Evolutionary conservation across 1,284 basidiomycete genomes (phyloP), one percentile per base, ranked within the genome.

Genomic region (Xerocomus tenax): DNA sequence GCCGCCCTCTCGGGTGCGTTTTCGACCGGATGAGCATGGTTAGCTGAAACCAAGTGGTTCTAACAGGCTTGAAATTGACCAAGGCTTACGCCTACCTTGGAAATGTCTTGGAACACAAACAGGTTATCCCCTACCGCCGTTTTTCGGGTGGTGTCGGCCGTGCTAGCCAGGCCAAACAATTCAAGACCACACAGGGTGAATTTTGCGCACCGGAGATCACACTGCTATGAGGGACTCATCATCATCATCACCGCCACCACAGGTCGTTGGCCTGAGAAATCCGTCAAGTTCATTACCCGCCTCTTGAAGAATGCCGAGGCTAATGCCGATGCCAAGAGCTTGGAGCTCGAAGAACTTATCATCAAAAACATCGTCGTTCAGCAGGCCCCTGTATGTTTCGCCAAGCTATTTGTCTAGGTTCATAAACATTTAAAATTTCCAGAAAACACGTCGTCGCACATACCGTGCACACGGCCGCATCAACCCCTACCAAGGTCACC

Each of bases 201-300:
- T 74, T 59, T 34, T 29, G n/a, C 28, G 28, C 16, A 19, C 19
- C 4, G 15, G 19, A 30, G 45, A 46, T 39, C 38, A 8, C 26
- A 2, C 7, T 3, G 18, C 15, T 10, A 30, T 16, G n/a, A 19
- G 10, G 2, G n/a, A 25, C 41, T 42, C 42, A 53, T 48, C 56
- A 53, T 47, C 56, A 39, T 50, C 19, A 21, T n/a, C n/a, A n/a
- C n/a, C n/a, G n/a, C 21, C 6, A n/a, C n/a, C 41, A 32, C 56
- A 92, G 91, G 96, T 86, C 96, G 96, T 70, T 98, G 96, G 96
- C 96, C 96, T 70, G 93, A 93, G 77, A 98, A 99, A 79, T 98
- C 95, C 54, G 85, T 97, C 74, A 87, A 88, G 72, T 97, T 94
- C 81, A 84, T 99, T 68, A 81, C 87, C 58, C 84, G 89, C 60